A percentile compares a stretch with the other conserved stretches of the same genome.
Conservation (phyloP, 148 eudicot genomes). For the Suaeda aralocaspica region DNA sequence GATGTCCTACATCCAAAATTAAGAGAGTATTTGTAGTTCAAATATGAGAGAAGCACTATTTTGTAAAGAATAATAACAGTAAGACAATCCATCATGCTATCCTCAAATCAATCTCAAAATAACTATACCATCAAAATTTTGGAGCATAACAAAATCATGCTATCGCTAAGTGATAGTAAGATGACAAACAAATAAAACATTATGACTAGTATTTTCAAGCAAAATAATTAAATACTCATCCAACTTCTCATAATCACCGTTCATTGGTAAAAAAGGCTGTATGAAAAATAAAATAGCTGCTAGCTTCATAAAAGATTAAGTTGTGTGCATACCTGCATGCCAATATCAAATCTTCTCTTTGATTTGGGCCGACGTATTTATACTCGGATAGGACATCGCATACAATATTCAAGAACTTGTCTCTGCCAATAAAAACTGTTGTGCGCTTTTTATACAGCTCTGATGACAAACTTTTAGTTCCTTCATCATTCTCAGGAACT, state of each 20-base stretch:
- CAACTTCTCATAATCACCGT: background rate
- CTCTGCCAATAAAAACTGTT: slow-evolving; percentile 65
- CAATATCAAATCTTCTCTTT: slow-evolving; percentile 84
- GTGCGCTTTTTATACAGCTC: slow-evolving; percentile 85
- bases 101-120: background rate
- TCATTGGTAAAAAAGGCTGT: background rate
- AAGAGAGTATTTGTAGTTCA: background rate
- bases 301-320: background rate
- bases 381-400: slow-evolving; percentile 86
- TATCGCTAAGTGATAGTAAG: background rate
- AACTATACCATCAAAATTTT: background rate
- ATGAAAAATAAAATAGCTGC: background rate
- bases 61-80: background rate
- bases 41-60: background rate
- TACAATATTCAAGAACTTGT: slow-evolving; percentile 66
- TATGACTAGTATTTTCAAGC: background rate
- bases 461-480: slow-evolving; percentile 47
- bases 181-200: background rate
- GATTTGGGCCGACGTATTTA: slow-evolving; percentile 85
- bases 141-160: background rate
- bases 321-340: slow-evolving; percentile 79
- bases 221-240: too few species aligned
- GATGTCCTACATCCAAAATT: too few species aligned
- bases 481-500: slow-evolving; percentile 35
- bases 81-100: background rate